Conservation (phyloP, 805 yeast species). For the Starmerella tilneyi region DNA sequence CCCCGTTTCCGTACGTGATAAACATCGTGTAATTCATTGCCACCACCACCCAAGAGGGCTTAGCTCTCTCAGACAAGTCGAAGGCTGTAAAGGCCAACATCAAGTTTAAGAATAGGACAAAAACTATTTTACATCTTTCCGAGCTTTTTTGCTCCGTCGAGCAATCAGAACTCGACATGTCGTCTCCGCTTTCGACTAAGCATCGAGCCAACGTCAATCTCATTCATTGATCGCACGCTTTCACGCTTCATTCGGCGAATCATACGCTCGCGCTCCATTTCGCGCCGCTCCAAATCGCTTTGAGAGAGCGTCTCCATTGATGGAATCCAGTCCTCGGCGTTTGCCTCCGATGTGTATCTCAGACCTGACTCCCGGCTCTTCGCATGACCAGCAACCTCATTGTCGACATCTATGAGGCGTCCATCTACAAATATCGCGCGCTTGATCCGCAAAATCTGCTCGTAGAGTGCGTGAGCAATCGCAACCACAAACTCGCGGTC, state of each 20-base stretch:
- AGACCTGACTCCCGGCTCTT: constrained; percentile 43
- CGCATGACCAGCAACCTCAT: constrained; percentile 52
- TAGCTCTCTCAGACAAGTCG: too few relatives aligned
- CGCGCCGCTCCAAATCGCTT: constrained; percentile 90
- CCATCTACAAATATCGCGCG: constrained; percentile 68
- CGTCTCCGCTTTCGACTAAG: constrained; percentile 30
- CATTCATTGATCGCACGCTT: constrained; percentile 60
- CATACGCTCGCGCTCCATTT: constrained; percentile 87
- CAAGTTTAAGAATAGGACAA: not conserved
- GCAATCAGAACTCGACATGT: constrained; percentile 18
- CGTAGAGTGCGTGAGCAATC: constrained; percentile 77
- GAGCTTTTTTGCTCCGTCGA: not conserved
- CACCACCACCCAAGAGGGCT: too few relatives aligned
- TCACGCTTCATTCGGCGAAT: constrained; percentile 88
- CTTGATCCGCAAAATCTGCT: constrained; percentile 61
- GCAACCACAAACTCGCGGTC: constrained; percentile 81
- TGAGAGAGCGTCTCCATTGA: constrained; percentile 73
- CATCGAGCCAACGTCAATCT: constrained; percentile 34
- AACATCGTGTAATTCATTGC: constrained; percentile 23
- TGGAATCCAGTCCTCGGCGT: constrained; percentile 82
- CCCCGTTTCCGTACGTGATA: constrained; percentile 54
- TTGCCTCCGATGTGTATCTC: constrained; percentile 62
- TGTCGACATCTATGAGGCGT: constrained; percentile 40
- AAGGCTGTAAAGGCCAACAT: too few relatives aligned
- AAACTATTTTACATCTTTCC: not conserved